These are phyloP conservation scores for Pyrenophora tritici-repentis DNA, from an alignment of 2,329 filamentous ascomycete genomes.

Conservation along the genomic window DNA sequence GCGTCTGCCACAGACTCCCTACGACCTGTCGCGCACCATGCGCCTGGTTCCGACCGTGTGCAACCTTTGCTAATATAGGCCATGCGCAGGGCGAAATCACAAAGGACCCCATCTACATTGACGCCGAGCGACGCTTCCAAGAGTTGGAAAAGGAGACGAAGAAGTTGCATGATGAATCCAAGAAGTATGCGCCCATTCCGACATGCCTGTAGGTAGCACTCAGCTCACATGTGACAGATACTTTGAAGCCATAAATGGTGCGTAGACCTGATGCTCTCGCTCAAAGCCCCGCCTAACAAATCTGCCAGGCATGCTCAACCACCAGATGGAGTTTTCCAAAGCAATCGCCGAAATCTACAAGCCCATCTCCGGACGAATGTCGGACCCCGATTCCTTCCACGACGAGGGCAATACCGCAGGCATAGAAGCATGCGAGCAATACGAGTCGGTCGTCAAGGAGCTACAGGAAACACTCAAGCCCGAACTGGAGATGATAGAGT, in stretches of 20 bases:
- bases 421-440: slow-evolving; percentile 94
- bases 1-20: slow-evolving; percentile 25
- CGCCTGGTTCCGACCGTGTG: slow-evolving; percentile 27
- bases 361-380: slow-evolving; percentile 93
- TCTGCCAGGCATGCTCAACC: slow-evolving; percentile 77
- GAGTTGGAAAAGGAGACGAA: slow-evolving; percentile 97
- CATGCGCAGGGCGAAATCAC: slow-evolving; percentile 74
- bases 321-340: slow-evolving; percentile 98
- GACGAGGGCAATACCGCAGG: slow-evolving; percentile 89
- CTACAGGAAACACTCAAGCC: slow-evolving; percentile 85
- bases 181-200: slow-evolving; percentile 61
- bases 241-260: slow-evolving; percentile 92
- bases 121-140: slow-evolving; percentile 90
- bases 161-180: slow-evolving; percentile 93
- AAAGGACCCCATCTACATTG: slow-evolving; percentile 92
- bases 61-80: slow-evolving; percentile 25
- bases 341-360: slow-evolving; percentile 97
- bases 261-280: slow-evolving; percentile 17
- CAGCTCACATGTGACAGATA: slow-evolving; percentile 59
- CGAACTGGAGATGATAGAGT: slow-evolving; percentile 97
- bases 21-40: slow-evolving; percentile 6
- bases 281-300: slow-evolving; percentile 20
- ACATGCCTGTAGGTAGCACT: background rate
- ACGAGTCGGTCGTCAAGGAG: slow-evolving; percentile 87
- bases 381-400: slow-evolving; percentile 83